A percentile compares a stretch with the other conserved stretches of the same genome.
Evolutionary conservation across 768 basidiomycete species (phyloP).

Genomic region (Brasilioporus rufonigricans): DNA sequence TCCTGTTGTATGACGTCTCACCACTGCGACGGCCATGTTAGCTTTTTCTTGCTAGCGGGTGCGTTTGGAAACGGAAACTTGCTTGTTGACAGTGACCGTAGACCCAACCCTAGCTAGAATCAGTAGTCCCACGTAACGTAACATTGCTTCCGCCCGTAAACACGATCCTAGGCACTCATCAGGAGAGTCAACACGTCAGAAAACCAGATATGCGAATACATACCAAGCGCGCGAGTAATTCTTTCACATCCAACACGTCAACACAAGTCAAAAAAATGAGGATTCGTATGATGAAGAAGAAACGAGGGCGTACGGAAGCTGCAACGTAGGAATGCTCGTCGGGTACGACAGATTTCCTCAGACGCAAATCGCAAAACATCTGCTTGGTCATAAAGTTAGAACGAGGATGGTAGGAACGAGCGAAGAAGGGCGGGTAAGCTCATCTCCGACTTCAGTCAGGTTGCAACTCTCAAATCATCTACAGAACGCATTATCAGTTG

Average conservation of each 20-base stretch:
- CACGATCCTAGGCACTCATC: conserved; percentile 41
- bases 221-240: conserved; percentile 36
- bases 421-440: no score
- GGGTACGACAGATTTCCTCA: not conserved
- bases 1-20: conserved; percentile 39
- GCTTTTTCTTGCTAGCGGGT: not conserved
- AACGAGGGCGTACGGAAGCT: not conserved
- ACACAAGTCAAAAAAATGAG: not conserved
- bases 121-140: conserved; percentile 46
- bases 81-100: conserved; percentile 58
- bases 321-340: no score
- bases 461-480: no score
- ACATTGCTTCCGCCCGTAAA: conserved; percentile 54
- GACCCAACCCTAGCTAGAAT: conserved; percentile 59
- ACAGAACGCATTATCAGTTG: no score
- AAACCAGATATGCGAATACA: not conserved
- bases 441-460: no score
- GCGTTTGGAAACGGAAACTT: conserved; percentile 1
- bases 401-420: no score
- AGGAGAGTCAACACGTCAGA: not conserved
- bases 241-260: conserved; percentile 19
- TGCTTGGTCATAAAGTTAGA: no score
- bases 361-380: no score
- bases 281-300: not conserved
- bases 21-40: conserved; percentile 40